Base-by-base conservation (phyloP, 371 early-diverging fungal species). In the Cokeromyces recurvatus region DNA sequence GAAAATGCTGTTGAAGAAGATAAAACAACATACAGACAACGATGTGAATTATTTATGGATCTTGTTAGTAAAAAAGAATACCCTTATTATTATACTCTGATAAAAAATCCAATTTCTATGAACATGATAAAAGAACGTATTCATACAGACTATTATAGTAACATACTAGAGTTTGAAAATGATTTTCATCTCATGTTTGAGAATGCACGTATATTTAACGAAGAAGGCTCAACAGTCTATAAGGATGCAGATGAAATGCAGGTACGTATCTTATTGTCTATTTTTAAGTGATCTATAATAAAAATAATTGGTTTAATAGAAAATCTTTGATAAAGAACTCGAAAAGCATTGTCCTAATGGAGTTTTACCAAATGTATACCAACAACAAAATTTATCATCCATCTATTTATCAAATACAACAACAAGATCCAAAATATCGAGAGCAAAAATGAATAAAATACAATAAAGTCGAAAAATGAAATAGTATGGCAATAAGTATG, bases 61-160 rank as follows among this genome's bases (percentile, higher is more conserved):
- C 58, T 92, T 25, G 90, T 90, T 9, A 80, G 79, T 62, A 81
- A 78, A 52, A 69, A 74, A 41, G 78, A 82, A 31, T 92, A 91
- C 52, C 92, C 95, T 0, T 74, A 85, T 38, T 94, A 94, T 60
- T 94, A 94, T 64, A 63, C 76, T 42, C 68, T 89, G 58, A 95
- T 95, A 57, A 68, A 75, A 37, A 73, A 74, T 14, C 95, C 94
- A 5, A 92, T 95, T 37, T 79, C 89, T 11, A 75, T 90, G 79
- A 75, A 75, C 22, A 71, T 80, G 47, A 84, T 89, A 59, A 78
- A 81, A 51, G 74, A 72, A 48, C 65, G 79, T 29, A 79, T 87
- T 23, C 66, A 77, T n/a, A 68, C 73, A 2, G 48, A 60, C 3
- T 64, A 67, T 54, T 87, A 83, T 60, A 70, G 69, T 46, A 50